Evolutionary conservation across 257 asterid genomes (phyloP).

Genomic region (Solanum gracilifrons): DNA sequence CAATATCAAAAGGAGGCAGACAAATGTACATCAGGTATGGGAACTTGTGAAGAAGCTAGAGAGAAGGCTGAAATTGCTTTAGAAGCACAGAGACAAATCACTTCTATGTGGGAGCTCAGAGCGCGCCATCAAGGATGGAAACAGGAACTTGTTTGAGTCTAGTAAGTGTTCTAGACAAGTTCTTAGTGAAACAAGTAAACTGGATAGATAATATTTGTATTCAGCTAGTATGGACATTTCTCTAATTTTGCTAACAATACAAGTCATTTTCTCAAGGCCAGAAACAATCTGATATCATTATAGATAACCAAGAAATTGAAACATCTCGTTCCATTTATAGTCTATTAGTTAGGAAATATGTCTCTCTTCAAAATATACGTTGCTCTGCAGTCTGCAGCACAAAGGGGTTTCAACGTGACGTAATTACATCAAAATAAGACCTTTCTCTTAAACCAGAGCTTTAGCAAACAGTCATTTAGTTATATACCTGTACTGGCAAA

Average conservation of each 20-base stretch:
- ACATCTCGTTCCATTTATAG: not conserved
- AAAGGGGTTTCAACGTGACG: not conserved
- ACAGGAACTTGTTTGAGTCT: not conserved
- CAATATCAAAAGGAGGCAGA: constrained; percentile 48
- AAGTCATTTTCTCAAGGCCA: not conserved
- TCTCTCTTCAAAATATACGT: not conserved
- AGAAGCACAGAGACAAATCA: constrained; percentile 1
- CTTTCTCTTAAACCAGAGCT: not conserved
- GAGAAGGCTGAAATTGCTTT: constrained; percentile 34
- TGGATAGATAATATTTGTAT: not conserved
- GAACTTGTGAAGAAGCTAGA: constrained; percentile 51
- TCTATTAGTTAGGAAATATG: not conserved
- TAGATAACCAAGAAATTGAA: not conserved
- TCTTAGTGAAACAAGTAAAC: not conserved
- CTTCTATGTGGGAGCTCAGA: constrained; percentile 11
- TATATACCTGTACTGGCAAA: not conserved
- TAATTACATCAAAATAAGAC: not conserved
- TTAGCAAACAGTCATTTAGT: not conserved
- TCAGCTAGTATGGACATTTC: not conserved
- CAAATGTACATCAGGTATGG: constrained; percentile 48
- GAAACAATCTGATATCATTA: not conserved
- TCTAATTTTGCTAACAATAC: not conserved
- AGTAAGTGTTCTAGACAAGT: not conserved
- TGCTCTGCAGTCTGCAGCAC: not conserved
- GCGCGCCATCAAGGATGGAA: constrained; percentile 13